Conservation (phyloP, 345 rosid species). For the Eucalyptus cladocalyx region DNA sequence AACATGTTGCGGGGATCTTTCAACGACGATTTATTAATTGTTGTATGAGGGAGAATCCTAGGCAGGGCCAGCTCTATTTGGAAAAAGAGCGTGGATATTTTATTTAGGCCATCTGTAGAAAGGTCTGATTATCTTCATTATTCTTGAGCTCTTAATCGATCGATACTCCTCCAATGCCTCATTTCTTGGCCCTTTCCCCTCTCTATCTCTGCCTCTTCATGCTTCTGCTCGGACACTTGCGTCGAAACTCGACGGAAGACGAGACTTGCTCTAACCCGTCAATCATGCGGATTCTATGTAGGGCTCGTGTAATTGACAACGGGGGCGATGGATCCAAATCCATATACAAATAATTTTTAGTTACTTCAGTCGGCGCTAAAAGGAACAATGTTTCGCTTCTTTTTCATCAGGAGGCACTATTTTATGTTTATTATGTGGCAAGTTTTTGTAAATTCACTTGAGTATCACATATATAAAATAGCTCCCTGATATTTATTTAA, state of each 20-base stretch:
- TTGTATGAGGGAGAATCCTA: background rate
- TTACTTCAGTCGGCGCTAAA: background rate
- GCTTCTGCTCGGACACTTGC: background rate
- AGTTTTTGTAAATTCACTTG: background rate
- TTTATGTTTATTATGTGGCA: background rate
- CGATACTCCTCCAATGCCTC: background rate
- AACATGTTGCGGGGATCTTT: too few species aligned
- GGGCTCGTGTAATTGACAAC: background rate
- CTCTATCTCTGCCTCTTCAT: background rate
- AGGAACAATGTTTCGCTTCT: background rate
- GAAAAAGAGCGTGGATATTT: background rate
- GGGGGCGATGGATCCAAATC: background rate
- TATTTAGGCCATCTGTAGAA: background rate
- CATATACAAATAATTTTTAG: background rate
- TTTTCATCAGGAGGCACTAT: fast-evolving
- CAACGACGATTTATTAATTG: too few species aligned
- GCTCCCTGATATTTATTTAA: background rate
- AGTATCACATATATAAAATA: background rate
- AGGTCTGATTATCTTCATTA: background rate
- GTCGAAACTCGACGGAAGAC: background rate
- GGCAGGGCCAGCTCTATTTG: background rate
- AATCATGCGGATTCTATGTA: background rate
- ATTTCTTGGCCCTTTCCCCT: background rate
- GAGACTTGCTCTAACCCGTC: background rate
- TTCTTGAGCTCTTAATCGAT: background rate